Evolutionary conservation across 179 eudicot species (phyloP).

Genomic region (Carnegiea gigantea): DNA sequence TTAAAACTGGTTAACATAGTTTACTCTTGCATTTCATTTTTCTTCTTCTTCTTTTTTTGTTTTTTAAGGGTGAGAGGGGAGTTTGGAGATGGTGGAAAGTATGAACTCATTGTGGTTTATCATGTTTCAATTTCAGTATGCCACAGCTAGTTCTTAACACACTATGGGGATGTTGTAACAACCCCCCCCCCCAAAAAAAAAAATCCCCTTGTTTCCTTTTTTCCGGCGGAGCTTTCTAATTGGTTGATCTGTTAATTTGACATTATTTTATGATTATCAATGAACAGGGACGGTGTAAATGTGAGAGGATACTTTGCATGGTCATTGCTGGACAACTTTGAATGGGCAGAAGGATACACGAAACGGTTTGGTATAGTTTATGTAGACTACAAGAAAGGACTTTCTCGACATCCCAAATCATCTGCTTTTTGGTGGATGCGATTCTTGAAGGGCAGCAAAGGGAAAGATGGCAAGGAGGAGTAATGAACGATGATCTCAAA

Average conservation of each 20-base stretch:
- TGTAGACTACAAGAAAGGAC: slow-evolving; percentile 74
- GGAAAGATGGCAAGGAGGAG: slow-evolving; percentile 57
- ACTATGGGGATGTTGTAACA: neutral
- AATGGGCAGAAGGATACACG: slow-evolving; percentile 71
- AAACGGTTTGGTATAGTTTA: slow-evolving; percentile 67
- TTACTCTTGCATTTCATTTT: neutral
- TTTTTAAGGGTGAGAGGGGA: too few species aligned
- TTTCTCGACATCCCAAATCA: slow-evolving; percentile 71
- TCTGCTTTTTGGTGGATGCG: slow-evolving; percentile 76
- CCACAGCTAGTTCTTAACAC: neutral
- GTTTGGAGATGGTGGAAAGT: too few species aligned
- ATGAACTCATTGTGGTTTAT: neutral
- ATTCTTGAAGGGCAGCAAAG: slow-evolving; percentile 56
- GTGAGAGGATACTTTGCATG: slow-evolving; percentile 80
- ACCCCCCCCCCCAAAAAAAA: neutral
- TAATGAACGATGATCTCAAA: slow-evolving; percentile 9
- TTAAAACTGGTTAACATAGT: neutral
- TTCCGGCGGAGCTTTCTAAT: neutral
- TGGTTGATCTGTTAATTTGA: neutral
- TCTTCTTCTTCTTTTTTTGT: too few species aligned
- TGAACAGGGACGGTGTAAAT: slow-evolving; percentile 64
- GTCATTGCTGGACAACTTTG: slow-evolving; percentile 78
- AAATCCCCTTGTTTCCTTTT: neutral
- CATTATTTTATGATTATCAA: neutral
- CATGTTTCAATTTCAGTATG: neutral